Evolutionary conservation across 495 filamentous ascomycete genomes (phyloP).

Genomic region (Podospora fimiseda): DNA sequence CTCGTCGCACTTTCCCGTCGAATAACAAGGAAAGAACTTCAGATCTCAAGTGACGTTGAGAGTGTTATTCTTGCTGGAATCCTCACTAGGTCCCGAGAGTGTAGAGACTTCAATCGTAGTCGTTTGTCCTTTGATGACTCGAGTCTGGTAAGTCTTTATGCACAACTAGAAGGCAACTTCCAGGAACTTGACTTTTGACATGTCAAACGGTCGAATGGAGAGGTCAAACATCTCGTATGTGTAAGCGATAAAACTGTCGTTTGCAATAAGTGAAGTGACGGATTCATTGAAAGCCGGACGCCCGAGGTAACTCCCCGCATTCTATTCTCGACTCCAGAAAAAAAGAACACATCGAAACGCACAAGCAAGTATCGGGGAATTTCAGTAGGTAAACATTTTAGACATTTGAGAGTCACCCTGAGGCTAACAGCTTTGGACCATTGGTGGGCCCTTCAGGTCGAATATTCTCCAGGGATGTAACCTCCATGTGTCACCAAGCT

Average conservation of each 20-base stretch:
- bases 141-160: constrained; percentile 11
- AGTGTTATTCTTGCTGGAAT: neutral
- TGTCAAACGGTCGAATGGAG: neutral
- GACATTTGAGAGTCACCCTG: no score
- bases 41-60: constrained; percentile 12
- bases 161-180: constrained; percentile 18
- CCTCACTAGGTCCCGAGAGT: neutral
- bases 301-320: no score
- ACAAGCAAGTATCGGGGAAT: constrained; percentile 10
- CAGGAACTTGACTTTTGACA: constrained; percentile 13
- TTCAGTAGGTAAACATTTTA: no score
- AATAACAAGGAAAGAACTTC: constrained; percentile 11
- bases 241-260: constrained; percentile 16
- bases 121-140: neutral
- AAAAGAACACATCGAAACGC: neutral
- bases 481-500: neutral
- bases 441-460: neutral
- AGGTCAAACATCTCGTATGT: constrained; percentile 12
- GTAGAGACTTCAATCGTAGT: constrained; percentile 3
- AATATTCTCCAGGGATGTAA: constrained; percentile 7
- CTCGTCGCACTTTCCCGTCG: constrained; percentile 12
- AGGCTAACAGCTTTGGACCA: neutral
- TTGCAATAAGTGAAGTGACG: constrained; percentile 8
- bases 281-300: constrained; percentile 16
- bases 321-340: neutral